Base-by-base conservation (phyloP, 345 rosid genomes). In the Gossypium arboreum region DNA sequence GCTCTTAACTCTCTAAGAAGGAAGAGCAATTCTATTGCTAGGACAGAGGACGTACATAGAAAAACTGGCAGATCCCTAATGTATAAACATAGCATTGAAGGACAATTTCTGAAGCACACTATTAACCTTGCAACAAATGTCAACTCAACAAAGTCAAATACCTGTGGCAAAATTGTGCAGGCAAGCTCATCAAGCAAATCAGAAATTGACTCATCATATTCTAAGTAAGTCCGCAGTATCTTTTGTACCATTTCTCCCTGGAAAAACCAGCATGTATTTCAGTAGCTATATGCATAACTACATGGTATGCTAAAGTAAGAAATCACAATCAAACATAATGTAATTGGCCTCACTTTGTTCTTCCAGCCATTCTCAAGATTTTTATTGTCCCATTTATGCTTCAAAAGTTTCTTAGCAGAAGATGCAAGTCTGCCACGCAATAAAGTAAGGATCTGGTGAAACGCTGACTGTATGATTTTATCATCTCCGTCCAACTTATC, bases 231-330 rank as follows among this genome's bases (percentile, higher is more conserved):
- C 68, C 78, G 86, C 84, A 93, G 72, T 62, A 91, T 84, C 84
- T 80, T 89, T 68, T 86, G 97, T 29, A 93, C 81, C 73, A 81
- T 75, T 74, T 91, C 94, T 80, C 90, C 97, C 98, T 93, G 91
- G 71, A 43, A 58, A 72, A 56, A 73, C 60, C 73, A 68, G 62
- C 77, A 67, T 64, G 52, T 18, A 72, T 24, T 50, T 51, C 39
- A 60, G 3, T 62, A 57, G n/a, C 4, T 16, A 29, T 70, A 79
- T 69, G 12, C 27, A 80, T 54, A 60, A 20, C 4, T 47, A 61
- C 61, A 69, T 43, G 73, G 59, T 55, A n/a, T 4, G 48, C 44
- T 60, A 55, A 78, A 15, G 29, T 61, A 22, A 47, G 71, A 72
- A n/a, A 67, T 22, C 56, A 59, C 61, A 50, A 7, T 64, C 27